phyloP scores from a whole-genome alignment of 2,329 filamentous ascomycete genomes.

The Huntiella abstrusa region DNA sequence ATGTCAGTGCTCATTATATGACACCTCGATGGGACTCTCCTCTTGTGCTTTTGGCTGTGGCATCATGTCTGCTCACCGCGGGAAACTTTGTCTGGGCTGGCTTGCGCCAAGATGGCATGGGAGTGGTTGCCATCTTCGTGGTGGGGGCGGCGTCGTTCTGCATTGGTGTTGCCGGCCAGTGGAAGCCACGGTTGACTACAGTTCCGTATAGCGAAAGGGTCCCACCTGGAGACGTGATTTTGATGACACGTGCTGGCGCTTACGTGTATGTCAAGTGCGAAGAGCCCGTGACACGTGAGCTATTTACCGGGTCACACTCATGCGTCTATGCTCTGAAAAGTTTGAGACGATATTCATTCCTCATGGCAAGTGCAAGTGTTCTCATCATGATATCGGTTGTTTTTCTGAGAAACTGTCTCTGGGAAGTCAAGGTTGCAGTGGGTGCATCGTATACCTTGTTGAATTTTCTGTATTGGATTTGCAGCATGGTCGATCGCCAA shows the following conservation, averaged over 20 bases:
- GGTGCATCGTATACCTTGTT: slow-evolving; percentile 37
- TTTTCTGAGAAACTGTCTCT: slow-evolving; percentile 42
- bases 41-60: slow-evolving; percentile 31
- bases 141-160: slow-evolving; percentile 36
- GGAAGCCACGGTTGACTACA: slow-evolving; percentile 35
- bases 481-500: slow-evolving; percentile 29
- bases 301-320: slow-evolving; percentile 41
- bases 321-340: slow-evolving; percentile 34
- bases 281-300: slow-evolving; percentile 40
- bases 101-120: slow-evolving; percentile 20
- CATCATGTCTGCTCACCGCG: slow-evolving; percentile 30
- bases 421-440: slow-evolving; percentile 39
- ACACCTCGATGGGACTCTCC: slow-evolving; percentile 31
- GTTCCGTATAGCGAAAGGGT: slow-evolving; percentile 29
- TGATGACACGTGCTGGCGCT: slow-evolving; percentile 39
- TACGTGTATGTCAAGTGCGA: slow-evolving; percentile 38
- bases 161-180: slow-evolving; percentile 37
- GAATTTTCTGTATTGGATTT: slow-evolving; percentile 40
- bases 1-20: slow-evolving; percentile 19
- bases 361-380: slow-evolving; percentile 39
- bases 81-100: slow-evolving; percentile 25
- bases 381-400: slow-evolving; percentile 43
- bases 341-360: slow-evolving; percentile 26
- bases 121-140: slow-evolving; percentile 26
- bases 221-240: slow-evolving; percentile 38